Base-by-base conservation (phyloP, 495 filamentous ascomycete species). In the Talaromyces liani region DNA sequence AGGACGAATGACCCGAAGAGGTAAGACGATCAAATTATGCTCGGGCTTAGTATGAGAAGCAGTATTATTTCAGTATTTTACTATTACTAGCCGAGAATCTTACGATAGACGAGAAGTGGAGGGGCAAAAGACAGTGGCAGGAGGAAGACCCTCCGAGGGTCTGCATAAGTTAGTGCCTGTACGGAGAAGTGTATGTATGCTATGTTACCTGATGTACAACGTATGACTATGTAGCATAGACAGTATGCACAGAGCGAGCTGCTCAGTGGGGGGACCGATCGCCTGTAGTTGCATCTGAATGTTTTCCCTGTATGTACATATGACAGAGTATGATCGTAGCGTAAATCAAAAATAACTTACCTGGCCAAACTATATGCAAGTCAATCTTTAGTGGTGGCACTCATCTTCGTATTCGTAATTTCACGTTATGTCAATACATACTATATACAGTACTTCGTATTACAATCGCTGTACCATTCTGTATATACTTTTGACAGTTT, bases 231-330 rank as follows among this genome's bases (percentile, higher is more conserved):
- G 45, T 49, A 20, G 45, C 45, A 49, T 49, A 20, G 45, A 49
- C 45, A 27, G 2, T 27, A 27, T 39, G 34, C 24, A 34, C 34
- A 59, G 31, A 22, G 31, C 29, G 27, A 22, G 31, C 31, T 59
- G 57, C 34, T 25, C 29, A 24, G 57, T 56, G 57, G n/a, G 29
- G 56, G n/a, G 33, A 59, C 31, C 57, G 57, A 41, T 59, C 57
- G 57, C 57, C 57, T 61, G 41, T 20, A 61, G 59, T 61, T 61
- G 59, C 59, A 61, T 61, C 34, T 45, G 36, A 49, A 56, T 56
- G 53, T 56, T 27, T 56, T 56, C 18, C 18, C 8, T 36, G 33
- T 36, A 36, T 36, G 33, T 36, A 36, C 10, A 24, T 27, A 27
- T 56, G 53, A 56, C 53, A 56, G 53, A 27, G 53, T 29, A 25